Evolutionary conservation across 805 yeast genomes (phyloP).

Genomic region (Barnettozyma californica): DNA sequence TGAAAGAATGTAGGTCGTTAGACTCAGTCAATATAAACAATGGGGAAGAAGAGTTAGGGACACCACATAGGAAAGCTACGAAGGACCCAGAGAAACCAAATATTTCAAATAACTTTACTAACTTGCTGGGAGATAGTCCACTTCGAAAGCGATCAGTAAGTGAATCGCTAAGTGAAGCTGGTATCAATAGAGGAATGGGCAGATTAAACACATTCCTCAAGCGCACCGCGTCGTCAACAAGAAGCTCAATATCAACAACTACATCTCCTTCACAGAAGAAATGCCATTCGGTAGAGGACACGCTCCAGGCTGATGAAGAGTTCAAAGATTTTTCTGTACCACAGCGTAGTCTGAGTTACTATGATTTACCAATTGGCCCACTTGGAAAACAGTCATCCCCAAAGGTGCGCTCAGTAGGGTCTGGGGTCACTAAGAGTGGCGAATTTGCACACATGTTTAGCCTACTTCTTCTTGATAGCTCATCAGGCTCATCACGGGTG

Average conservation of each 20-base stretch:
- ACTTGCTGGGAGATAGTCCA: not conserved
- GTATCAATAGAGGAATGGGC: not conserved
- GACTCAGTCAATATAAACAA: not conserved
- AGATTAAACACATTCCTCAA: conserved; percentile 5
- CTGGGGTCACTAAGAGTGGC: not conserved
- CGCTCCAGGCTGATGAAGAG: conserved; percentile 21
- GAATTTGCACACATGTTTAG: not conserved
- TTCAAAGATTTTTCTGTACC: conserved; percentile 17
- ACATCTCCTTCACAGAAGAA: conserved; percentile 12
- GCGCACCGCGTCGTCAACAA: not conserved
- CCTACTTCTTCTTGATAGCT: no score
- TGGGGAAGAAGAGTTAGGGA: not conserved
- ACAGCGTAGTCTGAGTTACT: conserved; percentile 5
- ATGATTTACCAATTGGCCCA: not conserved
- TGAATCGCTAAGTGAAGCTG: not conserved
- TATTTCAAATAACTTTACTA: not conserved
- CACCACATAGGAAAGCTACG: not conserved
- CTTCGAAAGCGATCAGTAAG: not conserved
- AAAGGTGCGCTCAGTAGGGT: not conserved
- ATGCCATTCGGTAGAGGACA: conserved; percentile 23
- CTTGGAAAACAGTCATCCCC: not conserved
- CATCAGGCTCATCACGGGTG: not conserved
- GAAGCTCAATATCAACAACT: not conserved
- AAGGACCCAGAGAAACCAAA: not conserved
- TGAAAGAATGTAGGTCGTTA: no score